Evolutionary conservation across 352 stramenopile genomes (phyloP).

Genomic region (Phytophthora uliginosa): DNA sequence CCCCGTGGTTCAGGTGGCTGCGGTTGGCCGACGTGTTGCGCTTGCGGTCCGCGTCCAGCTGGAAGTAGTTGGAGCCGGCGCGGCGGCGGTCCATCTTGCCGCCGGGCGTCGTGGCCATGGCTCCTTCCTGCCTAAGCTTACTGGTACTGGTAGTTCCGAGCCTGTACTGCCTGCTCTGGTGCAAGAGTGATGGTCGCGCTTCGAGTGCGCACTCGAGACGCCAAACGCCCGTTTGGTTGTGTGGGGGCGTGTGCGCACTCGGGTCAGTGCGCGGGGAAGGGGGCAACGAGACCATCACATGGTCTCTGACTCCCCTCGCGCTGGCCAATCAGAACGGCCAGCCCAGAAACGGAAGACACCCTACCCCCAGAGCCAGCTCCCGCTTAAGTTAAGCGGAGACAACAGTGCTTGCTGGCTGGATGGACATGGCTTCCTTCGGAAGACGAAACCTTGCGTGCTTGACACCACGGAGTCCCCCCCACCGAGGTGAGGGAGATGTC

Average conservation of each 20-base stretch:
- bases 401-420: neutral
- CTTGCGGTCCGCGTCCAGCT: conserved; percentile 82
- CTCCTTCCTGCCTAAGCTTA: neutral
- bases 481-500: neutral
- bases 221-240: conserved; percentile 29
- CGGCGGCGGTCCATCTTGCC: conserved; percentile 66
- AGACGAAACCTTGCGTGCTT: neutral
- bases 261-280: conserved; percentile 14
- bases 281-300: neutral
- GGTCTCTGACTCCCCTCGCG: conserved; percentile 24
- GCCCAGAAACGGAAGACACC: conserved; percentile 18
- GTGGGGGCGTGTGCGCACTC: conserved; percentile 11
- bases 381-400: conserved; percentile 27
- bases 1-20: conserved; percentile 44
- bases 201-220: conserved; percentile 17
- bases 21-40: conserved; percentile 65
- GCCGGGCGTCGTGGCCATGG: conserved; percentile 46
- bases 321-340: conserved; percentile 18
- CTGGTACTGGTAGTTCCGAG: conserved; percentile 25
- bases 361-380: conserved; percentile 28
- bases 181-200: conserved; percentile 26
- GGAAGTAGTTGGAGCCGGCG: conserved; percentile 90
- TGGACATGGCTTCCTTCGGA: neutral
- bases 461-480: neutral
- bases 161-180: neutral